A percentile compares a stretch with the other conserved stretches of the same genome.
Evolutionary conservation across 768 basidiomycete species (phyloP).

Genomic region (Dacryopinax primogenitus): DNA sequence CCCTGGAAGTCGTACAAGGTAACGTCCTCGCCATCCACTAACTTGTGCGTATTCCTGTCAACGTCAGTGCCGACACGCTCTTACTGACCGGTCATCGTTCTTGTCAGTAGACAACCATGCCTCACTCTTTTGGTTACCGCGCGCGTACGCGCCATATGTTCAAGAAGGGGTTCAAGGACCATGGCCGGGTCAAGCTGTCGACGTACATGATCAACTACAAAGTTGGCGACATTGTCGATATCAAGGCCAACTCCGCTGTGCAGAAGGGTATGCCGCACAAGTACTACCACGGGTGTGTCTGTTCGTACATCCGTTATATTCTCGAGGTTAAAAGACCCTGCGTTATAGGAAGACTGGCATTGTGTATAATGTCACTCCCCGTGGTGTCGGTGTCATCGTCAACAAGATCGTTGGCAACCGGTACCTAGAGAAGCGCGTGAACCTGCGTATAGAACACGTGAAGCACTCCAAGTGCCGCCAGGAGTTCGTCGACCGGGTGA

Average conservation of each 20-base stretch:
- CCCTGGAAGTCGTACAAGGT: slow-evolving; percentile 7
- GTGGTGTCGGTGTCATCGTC: slow-evolving; percentile 89
- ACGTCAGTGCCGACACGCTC: neutral
- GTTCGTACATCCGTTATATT: too few species aligned
- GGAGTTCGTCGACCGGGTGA: slow-evolving; percentile 93
- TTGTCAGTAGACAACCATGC: slow-evolving; percentile 42
- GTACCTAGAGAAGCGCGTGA: slow-evolving; percentile 98
- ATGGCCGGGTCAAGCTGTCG: slow-evolving; percentile 79
- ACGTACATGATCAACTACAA: slow-evolving; percentile 88
- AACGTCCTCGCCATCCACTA: slow-evolving; percentile 10
- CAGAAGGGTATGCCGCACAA: slow-evolving; percentile 99
- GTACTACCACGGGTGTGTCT: slow-evolving; percentile 91
- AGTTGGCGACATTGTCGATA: slow-evolving; percentile 98
- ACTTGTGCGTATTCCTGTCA: neutral
- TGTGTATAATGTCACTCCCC: slow-evolving; percentile 93
- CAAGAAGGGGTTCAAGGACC: slow-evolving; percentile 97
- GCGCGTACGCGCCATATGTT: slow-evolving; percentile 99
- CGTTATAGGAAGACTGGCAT: slow-evolving; percentile 87
- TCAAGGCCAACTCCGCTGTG: slow-evolving; percentile 97
- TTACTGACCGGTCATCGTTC: neutral
- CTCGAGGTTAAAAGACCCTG: too few species aligned
- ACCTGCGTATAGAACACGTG: slow-evolving; percentile 92
- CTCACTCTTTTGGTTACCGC: slow-evolving; percentile 99
- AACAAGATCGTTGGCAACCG: slow-evolving; percentile 98
- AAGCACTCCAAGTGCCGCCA: slow-evolving; percentile 93